Conservation (phyloP, 805 yeast species). For the Tetrapisispora arboricola region DNA sequence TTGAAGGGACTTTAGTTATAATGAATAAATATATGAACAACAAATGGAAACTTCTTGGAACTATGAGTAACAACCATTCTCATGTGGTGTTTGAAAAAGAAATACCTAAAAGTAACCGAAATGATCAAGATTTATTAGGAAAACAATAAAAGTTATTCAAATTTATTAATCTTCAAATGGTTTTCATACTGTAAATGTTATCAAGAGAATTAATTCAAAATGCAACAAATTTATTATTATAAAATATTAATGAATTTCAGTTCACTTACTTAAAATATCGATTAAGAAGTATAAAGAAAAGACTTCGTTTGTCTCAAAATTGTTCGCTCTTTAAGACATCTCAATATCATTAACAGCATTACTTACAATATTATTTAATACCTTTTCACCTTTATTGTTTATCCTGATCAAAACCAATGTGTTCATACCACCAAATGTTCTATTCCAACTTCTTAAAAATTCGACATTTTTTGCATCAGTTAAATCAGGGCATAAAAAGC, state of each 20-base stretch:
- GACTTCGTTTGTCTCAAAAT: neutral
- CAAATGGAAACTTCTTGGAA: slow-evolving; percentile 23
- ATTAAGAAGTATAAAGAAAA: neutral
- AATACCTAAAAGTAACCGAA: neutral
- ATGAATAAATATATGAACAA: slow-evolving; percentile 14
- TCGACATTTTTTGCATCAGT: slow-evolving; percentile 49
- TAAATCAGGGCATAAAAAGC: slow-evolving; percentile 66
- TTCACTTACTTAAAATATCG: neutral
- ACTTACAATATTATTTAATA: slow-evolving; percentile 14
- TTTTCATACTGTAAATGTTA: neutral
- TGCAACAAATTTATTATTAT: slow-evolving; percentile 1
- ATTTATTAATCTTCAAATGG: neutral
- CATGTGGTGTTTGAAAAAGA: neutral
- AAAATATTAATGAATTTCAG: neutral
- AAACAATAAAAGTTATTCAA: too few relatives aligned
- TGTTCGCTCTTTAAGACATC: slow-evolving; percentile 9
- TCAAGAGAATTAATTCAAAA: neutral
- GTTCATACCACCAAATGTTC: slow-evolving; percentile 67
- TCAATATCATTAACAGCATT: slow-evolving; percentile 12
- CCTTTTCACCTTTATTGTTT: slow-evolving; percentile 19
- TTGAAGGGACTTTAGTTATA: slow-evolving; percentile 17
- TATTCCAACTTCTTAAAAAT: slow-evolving; percentile 65
- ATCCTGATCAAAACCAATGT: slow-evolving; percentile 42
- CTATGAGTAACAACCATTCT: neutral
- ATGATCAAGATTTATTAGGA: too few relatives aligned